Evolutionary conservation across 768 basidiomycete genomes (phyloP).

Genomic region (Lactarius quietus): DNA sequence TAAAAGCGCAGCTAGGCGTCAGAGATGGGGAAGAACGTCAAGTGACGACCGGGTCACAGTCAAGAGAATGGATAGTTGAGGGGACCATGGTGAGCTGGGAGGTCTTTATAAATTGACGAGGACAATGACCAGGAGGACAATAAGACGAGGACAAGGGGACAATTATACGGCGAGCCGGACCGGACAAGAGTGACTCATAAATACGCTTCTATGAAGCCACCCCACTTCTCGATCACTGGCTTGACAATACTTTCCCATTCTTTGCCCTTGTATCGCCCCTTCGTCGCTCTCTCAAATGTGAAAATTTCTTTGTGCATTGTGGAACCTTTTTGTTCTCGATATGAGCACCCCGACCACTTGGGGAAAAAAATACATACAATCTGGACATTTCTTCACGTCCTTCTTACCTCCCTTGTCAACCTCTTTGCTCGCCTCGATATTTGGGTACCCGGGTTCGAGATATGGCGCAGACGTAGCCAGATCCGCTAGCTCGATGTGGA

Average conservation of each 20-base stretch:
- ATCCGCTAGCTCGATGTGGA: conserved; percentile 79
- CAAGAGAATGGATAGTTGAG: conserved; percentile 12
- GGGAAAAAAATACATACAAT: conserved; percentile 41
- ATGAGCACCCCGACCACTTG: conserved; percentile 15
- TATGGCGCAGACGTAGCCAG: conserved; percentile 56
- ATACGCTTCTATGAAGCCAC: conserved; percentile 48
- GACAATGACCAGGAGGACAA: conserved; percentile 15
- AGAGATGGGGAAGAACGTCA: background rate
- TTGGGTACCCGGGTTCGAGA: conserved; percentile 48
- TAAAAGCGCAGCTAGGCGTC: conserved; percentile 10
- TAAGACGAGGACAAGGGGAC: conserved; percentile 1
- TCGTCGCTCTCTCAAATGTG: conserved; percentile 53
- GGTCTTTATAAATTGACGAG: conserved; percentile 12
- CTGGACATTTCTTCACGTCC: conserved; percentile 36
- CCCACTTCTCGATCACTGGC: conserved; percentile 78
- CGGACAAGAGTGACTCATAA: conserved; percentile 16
- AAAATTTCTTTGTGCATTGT: conserved; percentile 76
- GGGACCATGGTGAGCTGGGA: background rate
- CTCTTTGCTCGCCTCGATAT: conserved; percentile 36
- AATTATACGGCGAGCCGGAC: background rate
- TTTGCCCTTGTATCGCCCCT: conserved; percentile 52
- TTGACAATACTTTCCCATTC: conserved; percentile 76
- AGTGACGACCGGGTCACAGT: conserved; percentile 18
- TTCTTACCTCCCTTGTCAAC: conserved; percentile 20
- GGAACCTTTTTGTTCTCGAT: conserved; percentile 42